phyloP scores from a whole-genome alignment of 1,139 yeast species.

The Blastobotrys persicus region DNA sequence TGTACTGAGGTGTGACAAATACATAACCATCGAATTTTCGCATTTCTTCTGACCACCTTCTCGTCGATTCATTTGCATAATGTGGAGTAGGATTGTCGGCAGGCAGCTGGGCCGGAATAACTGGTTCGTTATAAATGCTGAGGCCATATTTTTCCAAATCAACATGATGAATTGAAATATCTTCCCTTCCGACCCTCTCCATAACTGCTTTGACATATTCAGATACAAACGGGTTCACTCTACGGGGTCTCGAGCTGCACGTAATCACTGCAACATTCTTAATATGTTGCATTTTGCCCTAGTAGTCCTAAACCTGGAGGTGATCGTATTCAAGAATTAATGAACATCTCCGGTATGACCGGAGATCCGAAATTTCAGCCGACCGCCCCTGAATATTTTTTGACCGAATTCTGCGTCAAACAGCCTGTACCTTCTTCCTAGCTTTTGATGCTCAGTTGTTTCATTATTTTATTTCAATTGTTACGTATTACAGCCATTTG shows the following conservation, averaged over 20 bases:
- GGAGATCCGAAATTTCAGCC: too few species aligned
- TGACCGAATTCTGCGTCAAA: too few species aligned
- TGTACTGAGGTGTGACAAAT: slow-evolving; percentile 39
- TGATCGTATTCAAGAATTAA: too few species aligned
- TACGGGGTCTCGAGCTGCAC: slow-evolving; percentile 15
- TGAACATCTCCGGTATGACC: too few species aligned
- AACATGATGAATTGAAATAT: slow-evolving; percentile 9
- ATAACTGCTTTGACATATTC: slow-evolving; percentile 13
- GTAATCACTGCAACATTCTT: slow-evolving; percentile 15
- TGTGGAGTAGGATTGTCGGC: slow-evolving; percentile 12
- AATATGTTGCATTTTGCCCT: too few species aligned
- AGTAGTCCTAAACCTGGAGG: too few species aligned
- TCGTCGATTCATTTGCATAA: slow-evolving; percentile 17
- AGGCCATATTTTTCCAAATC: slow-evolving; percentile 18
- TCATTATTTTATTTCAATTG: too few species aligned
- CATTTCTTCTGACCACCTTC: slow-evolving; percentile 23
- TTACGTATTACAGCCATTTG: too few species aligned
- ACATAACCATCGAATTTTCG: slow-evolving; percentile 28
- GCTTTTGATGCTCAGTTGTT: too few species aligned
- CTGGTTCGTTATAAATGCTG: slow-evolving; percentile 20
- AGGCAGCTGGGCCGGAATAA: slow-evolving; percentile 16
- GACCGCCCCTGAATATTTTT: too few species aligned
- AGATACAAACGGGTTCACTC: slow-evolving; percentile 13
- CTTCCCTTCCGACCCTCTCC: background rate
- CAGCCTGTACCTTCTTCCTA: too few species aligned